Base-by-base conservation (phyloP, 106 monocot species). In the Platanthera guangdongensis region DNA sequence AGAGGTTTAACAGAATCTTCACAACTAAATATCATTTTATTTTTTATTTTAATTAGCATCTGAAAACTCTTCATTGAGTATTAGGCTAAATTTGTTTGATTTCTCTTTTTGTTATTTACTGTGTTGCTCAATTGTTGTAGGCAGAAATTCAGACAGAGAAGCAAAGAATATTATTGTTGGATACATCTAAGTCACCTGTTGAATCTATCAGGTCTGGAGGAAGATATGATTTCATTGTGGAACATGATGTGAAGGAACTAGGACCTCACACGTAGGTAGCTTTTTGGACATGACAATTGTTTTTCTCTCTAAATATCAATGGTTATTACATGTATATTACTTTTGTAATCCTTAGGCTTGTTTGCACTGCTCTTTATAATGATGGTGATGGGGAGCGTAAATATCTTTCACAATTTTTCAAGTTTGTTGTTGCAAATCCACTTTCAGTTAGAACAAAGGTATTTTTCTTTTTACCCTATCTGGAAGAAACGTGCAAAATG, bases 401-500 rank as follows among this genome's bases (percentile, higher is more conserved):
- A 85, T 97, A 94, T 89, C 96, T 97, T 77, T 93, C 96, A 45
- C 96, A 97, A 74, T 94, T 91, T 82, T 97, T 97, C 82, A 97
- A 97, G 84, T 97, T 97, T 75, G 75, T 83, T 69, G 96, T 94
- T 74, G 82, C 91, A 52, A 97, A 97, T 72, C 96, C 96, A 47
- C 84, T 97, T 69, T 97, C 96, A 67, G 96, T 97, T 69, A 85
- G 86, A 85, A 97, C 96, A 57, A 97, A 97, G 96, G 96, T 97
- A 91, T 15, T 5, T 4, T 52, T 53, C 50, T 13, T 70, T 82
- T 70, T 46, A 8, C 8, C 5, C 16, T 46, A 70, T 70, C 30
- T 5, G 12, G 32, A 39, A 39, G 72, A 22, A 22, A 72, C 25
- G 39, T 51, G 25, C 25, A 64, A 51, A 51, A 1, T 0, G 50